phyloP scores from a whole-genome alignment of 1,284 basidiomycete genomes.

The Gomphus bonarii region DNA sequence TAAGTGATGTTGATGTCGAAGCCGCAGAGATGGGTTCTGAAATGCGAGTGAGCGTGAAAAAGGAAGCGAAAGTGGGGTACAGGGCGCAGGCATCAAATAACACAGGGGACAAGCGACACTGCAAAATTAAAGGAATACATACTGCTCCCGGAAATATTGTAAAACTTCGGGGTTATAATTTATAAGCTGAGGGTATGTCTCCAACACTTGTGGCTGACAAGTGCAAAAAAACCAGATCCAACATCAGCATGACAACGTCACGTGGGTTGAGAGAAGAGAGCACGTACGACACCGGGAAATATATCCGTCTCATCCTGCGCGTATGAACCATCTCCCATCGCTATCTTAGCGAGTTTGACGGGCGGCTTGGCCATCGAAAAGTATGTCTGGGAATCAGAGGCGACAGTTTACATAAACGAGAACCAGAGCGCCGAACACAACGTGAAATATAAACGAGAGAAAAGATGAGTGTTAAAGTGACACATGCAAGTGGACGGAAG shows the following conservation, averaged over 20 bases:
- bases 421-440: too few relatives aligned
- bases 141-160: slow-evolving; percentile 50
- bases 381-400: neutral
- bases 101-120: neutral
- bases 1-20: slow-evolving; percentile 15
- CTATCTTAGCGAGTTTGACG: slow-evolving; percentile 14
- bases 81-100: too few relatives aligned
- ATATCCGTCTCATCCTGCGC: neutral
- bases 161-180: slow-evolving; percentile 55
- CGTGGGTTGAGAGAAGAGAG: neutral
- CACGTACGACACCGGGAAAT: neutral
- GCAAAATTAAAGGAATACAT: neutral
- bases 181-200: slow-evolving; percentile 67
- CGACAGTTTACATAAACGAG: too few relatives aligned
- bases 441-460: neutral
- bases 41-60: neutral
- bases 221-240: neutral
- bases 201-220: slow-evolving; percentile 39
- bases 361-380: slow-evolving; percentile 14
- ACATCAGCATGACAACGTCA: neutral
- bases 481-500: too few relatives aligned
- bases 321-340: slow-evolving; percentile 12
- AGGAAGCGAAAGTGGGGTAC: too few relatives aligned
- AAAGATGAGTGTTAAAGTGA: neutral
- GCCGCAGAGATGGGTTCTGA: slow-evolving; percentile 13